These are phyloP conservation scores for Puccinia triticina DNA, from an alignment of 1,284 basidiomycete genomes.

Conservation along the genomic window DNA sequence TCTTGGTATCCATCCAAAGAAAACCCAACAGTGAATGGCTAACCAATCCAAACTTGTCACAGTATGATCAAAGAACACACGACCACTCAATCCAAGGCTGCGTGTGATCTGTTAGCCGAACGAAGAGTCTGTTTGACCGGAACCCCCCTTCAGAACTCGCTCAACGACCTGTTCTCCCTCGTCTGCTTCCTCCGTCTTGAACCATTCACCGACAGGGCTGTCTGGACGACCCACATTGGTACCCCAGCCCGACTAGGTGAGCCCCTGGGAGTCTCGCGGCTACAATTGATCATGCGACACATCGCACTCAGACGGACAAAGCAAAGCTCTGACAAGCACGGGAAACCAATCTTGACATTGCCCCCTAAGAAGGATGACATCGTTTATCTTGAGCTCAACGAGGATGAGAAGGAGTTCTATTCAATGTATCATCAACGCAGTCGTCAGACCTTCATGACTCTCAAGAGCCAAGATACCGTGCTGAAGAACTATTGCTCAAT, in stretches of 20 bases:
- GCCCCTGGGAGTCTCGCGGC: constrained; percentile 77
- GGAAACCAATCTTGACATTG: constrained; percentile 79
- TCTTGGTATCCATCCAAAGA: constrained; percentile 23
- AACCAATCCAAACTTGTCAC: not conserved
- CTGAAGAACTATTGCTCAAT: constrained; percentile 99
- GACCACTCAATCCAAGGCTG: constrained; percentile 90
- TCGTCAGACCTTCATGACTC: constrained; percentile 75
- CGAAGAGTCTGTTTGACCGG: constrained; percentile 91
- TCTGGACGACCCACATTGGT: constrained; percentile 92
- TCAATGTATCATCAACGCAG: constrained; percentile 82
- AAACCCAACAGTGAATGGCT: constrained; percentile 19
- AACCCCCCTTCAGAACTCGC: constrained; percentile 97
- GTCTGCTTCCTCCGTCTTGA: constrained; percentile 91
- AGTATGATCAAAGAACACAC: constrained; percentile 95
- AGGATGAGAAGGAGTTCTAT: constrained; percentile 82
- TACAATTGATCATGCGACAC: constrained; percentile 96
- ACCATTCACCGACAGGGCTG: constrained; percentile 87
- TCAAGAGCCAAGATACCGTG: constrained; percentile 79
- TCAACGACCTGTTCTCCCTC: constrained; percentile 95
- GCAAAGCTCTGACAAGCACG: constrained; percentile 78
- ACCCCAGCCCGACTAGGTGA: constrained; percentile 84
- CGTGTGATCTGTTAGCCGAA: constrained; percentile 90
- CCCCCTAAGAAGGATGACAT: constrained; percentile 85
- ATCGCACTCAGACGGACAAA: constrained; percentile 95
- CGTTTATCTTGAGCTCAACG: constrained; percentile 79